Evolutionary conservation across 1,139 yeast genomes (phyloP), one percentile per base, ranked within the genome.

Genomic region (Candida sp.): DNA sequence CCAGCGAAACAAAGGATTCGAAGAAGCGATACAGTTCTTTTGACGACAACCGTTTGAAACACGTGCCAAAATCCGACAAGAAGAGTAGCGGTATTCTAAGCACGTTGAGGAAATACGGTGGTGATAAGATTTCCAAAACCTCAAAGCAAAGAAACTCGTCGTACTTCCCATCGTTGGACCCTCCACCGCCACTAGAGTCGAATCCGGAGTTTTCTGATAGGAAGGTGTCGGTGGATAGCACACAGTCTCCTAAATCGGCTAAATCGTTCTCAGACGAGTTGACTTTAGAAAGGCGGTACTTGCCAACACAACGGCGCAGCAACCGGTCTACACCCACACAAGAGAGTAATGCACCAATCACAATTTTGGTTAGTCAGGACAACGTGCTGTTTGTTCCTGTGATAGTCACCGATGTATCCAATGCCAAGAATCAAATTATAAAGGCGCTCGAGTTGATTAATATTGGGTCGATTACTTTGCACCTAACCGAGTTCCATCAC

Each of bases 401-500:
- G 1, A 46, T 63, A 68, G 39, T 77, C 62, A 50, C 54, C 1
- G 47, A 49, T 11, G 49, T 51, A 35, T 65, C 62, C 0, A 72
- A 69, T 3, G 66, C 63, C 12, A 63, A 56, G 30, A 44, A 84
- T 35, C 78, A 75, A 52, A 69, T 86, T 11, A 67, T 76, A 1
- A 64, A 69, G 1, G 70, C 70, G 3, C 63, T 85, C 25, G 78
- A 71, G 6, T 60, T 85, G 22, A 66, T 72, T 5, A 71, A 75
- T 9, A 66, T 69, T 5, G 81, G 81, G 0, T 42, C 47, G 3
- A 68, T 83, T 32, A 68, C 84, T 0, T 73, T 86, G 44, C 92
- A 87, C 60, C 68, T 91, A 55, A 89, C 96, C 0, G 96, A 91
- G 44, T 84, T 86, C 63, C 83, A 84, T 12, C 77, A 85, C 46